Evolutionary conservation across 495 filamentous ascomycete genomes (phyloP).

Genomic region (Evansstolkia leycettana): DNA sequence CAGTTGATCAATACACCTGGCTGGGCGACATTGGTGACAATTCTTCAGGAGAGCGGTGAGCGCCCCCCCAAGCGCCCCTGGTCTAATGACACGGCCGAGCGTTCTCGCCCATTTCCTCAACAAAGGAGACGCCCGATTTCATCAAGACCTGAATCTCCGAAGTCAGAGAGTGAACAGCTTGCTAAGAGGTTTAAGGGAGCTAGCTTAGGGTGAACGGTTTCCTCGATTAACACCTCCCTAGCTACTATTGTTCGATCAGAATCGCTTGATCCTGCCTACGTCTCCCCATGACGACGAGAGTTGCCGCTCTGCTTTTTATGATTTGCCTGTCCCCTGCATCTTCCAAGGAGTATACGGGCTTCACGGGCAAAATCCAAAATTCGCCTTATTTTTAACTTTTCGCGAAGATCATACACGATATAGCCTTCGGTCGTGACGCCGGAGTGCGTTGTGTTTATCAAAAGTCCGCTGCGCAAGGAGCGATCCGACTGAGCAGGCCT

Average conservation of each 20-base stretch:
- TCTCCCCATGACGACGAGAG: neutral
- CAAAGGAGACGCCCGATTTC: slow-evolving; percentile 18
- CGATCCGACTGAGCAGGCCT: too few species aligned
- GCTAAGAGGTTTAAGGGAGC: slow-evolving; percentile 98
- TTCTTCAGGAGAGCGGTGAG: slow-evolving; percentile 95
- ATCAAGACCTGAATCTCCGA: slow-evolving; percentile 29
- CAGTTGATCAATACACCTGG: slow-evolving; percentile 73
- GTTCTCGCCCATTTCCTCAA: slow-evolving; percentile 23
- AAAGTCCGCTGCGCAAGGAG: too few species aligned
- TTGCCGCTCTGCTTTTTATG: too few species aligned
- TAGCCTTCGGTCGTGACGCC: too few species aligned
- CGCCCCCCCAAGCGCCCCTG: slow-evolving; percentile 73
- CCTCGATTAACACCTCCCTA: too few species aligned
- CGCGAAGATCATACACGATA: too few species aligned
- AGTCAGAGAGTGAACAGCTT: slow-evolving; percentile 59
- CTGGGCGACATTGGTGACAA: slow-evolving; percentile 87
- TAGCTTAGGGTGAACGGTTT: slow-evolving; percentile 82
- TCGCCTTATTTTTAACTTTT: too few species aligned
- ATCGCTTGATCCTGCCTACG: slow-evolving; percentile 1
- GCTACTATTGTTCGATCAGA: neutral
- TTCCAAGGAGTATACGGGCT: too few species aligned
- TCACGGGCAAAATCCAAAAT: too few species aligned
- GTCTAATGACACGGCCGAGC: slow-evolving; percentile 28
- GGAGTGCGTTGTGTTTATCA: too few species aligned
- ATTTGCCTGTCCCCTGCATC: too few species aligned